These are phyloP conservation scores for Trypanosoma cruzi DNA, from an alignment of 208 protist species.

Conservation along the genomic window DNA sequence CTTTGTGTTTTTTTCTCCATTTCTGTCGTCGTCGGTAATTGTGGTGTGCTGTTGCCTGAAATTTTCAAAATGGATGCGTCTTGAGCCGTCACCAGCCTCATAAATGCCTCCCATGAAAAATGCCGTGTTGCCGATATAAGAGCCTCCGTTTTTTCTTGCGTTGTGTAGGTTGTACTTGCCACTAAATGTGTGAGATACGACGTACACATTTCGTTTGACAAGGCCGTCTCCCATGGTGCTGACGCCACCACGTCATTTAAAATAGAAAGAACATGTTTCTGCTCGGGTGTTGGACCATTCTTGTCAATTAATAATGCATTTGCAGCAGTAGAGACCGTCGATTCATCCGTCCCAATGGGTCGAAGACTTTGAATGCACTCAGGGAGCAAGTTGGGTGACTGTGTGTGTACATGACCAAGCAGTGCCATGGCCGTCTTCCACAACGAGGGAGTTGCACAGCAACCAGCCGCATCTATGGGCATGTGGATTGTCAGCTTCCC, in stretches of 20 bases:
- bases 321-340: constrained; percentile 25
- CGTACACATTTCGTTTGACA: constrained; percentile 55
- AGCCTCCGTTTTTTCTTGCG: constrained; percentile 48
- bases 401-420: constrained; percentile 53
- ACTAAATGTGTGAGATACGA: constrained; percentile 80
- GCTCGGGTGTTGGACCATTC: constrained; percentile 36
- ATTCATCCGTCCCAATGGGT: constrained; percentile 46
- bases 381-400: constrained; percentile 57
- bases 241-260: constrained; percentile 63
- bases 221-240: constrained; percentile 49
- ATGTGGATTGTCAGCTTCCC: constrained; percentile 70
- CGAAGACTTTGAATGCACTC: constrained; percentile 72
- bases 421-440: constrained; percentile 65
- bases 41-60: background rate
- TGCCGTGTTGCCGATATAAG: constrained; percentile 41
- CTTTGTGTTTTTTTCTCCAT: background rate
- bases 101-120: constrained; percentile 56
- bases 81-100: constrained; percentile 51
- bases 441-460: constrained; percentile 50
- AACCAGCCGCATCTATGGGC: constrained; percentile 69
- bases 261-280: constrained; percentile 56
- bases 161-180: constrained; percentile 64
- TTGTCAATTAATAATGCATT: constrained; percentile 37
- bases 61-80: constrained; percentile 30
- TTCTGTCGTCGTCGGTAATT: constrained; percentile 28